Evolutionary conservation across 2,329 filamentous ascomycete genomes (phyloP).

Genomic region (Cytospora chrysosperma): DNA sequence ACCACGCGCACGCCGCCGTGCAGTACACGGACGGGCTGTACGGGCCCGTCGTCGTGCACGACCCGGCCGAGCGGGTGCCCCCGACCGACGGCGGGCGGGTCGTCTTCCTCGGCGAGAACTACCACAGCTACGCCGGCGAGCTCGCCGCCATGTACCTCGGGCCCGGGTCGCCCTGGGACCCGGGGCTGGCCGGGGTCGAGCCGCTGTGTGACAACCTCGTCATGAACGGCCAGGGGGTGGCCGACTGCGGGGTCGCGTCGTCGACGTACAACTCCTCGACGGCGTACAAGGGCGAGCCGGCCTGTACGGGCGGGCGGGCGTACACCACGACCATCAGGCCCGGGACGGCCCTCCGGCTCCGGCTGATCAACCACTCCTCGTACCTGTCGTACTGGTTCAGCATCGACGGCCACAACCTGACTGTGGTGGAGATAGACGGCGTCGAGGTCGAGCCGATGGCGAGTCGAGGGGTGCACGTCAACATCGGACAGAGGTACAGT

Average conservation of each 20-base stretch:
- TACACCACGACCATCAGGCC: conserved; percentile 34
- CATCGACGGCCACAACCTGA: conserved; percentile 39
- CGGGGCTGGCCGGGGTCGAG: conserved; percentile 38
- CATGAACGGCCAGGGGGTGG: conserved; percentile 37
- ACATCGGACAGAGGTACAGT: conserved; percentile 40
- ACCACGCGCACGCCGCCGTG: conserved; percentile 60
- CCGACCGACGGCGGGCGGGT: conserved; percentile 37
- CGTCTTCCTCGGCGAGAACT: conserved; percentile 40
- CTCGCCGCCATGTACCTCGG: conserved; percentile 34
- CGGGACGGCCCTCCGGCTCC: conserved; percentile 33
- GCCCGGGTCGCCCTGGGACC: conserved; percentile 36
- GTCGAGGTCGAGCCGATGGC: conserved; percentile 37
- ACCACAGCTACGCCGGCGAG: conserved; percentile 38
- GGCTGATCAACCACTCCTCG: conserved; percentile 42
- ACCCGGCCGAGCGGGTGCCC: conserved; percentile 34
- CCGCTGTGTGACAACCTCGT: conserved; percentile 42
- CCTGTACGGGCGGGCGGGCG: conserved; percentile 34
- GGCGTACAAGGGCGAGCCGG: conserved; percentile 12
- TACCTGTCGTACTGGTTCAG: conserved; percentile 40
- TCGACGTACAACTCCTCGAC: conserved; percentile 36
- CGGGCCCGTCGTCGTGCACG: conserved; percentile 51
- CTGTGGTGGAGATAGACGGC: conserved; percentile 42
- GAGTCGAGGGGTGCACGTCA: conserved; percentile 38
- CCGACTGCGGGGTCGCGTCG: background rate
- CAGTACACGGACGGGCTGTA: conserved; percentile 67